These are phyloP conservation scores for Nemania bipapillata DNA, from an alignment of 2,329 filamentous ascomycete species.

Conservation along the genomic window DNA sequence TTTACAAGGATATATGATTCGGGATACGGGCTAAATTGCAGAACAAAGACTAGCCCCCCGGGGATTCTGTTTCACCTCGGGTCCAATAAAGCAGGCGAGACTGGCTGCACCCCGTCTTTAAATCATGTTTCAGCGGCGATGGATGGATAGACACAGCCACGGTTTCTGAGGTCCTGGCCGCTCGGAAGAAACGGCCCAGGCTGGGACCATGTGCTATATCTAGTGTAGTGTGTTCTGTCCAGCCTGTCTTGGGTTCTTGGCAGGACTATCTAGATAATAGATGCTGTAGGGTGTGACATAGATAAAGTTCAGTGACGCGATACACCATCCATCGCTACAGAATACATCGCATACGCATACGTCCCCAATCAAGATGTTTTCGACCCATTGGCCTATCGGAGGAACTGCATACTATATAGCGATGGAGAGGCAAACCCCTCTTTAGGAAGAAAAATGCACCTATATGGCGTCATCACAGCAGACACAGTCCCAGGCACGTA, in stretches of 20 bases:
- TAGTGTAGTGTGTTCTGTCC: too few species aligned
- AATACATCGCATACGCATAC: too few species aligned
- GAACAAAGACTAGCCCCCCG: slow-evolving; percentile 14
- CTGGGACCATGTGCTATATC: not conserved
- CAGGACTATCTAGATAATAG: not conserved
- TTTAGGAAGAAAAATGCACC: not conserved
- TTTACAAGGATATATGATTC: not conserved
- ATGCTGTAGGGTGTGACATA: not conserved
- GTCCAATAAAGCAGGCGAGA: not conserved
- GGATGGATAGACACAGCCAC: slow-evolving; percentile 19
- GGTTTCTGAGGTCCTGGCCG: not conserved
- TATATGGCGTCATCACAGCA: not conserved
- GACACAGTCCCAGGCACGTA: not conserved
- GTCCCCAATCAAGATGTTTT: not conserved
- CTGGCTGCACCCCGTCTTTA: slow-evolving; percentile 25
- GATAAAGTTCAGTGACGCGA: not conserved
- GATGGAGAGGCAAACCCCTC: not conserved
- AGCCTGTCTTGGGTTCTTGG: slow-evolving; percentile 23
- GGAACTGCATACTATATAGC: not conserved
- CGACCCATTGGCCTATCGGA: slow-evolving; percentile 16
- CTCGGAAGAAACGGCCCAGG: slow-evolving; percentile 27
- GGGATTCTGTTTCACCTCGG: slow-evolving; percentile 25
- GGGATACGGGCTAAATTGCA: slow-evolving; percentile 4
- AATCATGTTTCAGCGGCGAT: slow-evolving; percentile 28
- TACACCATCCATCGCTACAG: too few species aligned